Base-by-base conservation (phyloP, 2,329 filamentous ascomycete species). In the Neofusicoccum ribis region DNA sequence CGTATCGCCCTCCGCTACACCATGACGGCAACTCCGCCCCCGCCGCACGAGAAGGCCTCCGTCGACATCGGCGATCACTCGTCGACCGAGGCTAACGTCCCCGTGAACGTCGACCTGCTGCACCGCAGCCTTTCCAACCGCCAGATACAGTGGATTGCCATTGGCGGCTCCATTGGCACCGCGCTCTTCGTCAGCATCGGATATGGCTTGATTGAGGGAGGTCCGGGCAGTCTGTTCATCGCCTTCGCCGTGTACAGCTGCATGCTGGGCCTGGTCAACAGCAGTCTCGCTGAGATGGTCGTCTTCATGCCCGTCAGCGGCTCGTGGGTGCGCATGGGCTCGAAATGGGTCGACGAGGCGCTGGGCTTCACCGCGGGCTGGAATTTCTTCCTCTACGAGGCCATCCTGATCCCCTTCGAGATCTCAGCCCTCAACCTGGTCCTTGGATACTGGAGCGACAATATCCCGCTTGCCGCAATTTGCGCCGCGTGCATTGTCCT, bases 301-400 rank as follows among this genome's bases (percentile, higher is more conserved):
- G 81, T 82, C 43, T 84, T 84, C 67, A 86, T 88, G 81, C 88
- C 88, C 27, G 82, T 90, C 52, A 83, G 82, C 47, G 87, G 87
- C 68, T 85, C 85, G 2, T 89, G 89, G 72, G 84, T 90, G 68
- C 86, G 88, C 66, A 81, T 89, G 70, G 86, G 86, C 4, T 86
- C 87, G 34, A 80, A 86, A 69, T 90, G 86, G 85, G 85, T 86
- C 9, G 88, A 90, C 72, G 87, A 89, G n/a, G 82, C 87, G 9
- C 79, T 86, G 20, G 87, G 87, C 39, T 89, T 89, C 70, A 78
- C 79, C 65, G 79, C 75, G 37, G 82, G 82, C 31, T 82, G 80
- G 80, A 84, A 83, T 64, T 80, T 84, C 69, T 83, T 83, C 68
- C 76, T 84, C 61, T 83, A 83, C 68, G 82, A 85, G 69, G 78